Base-by-base conservation (phyloP, 83 land plant genomes). In the Isoetes engelmannii region DNA sequence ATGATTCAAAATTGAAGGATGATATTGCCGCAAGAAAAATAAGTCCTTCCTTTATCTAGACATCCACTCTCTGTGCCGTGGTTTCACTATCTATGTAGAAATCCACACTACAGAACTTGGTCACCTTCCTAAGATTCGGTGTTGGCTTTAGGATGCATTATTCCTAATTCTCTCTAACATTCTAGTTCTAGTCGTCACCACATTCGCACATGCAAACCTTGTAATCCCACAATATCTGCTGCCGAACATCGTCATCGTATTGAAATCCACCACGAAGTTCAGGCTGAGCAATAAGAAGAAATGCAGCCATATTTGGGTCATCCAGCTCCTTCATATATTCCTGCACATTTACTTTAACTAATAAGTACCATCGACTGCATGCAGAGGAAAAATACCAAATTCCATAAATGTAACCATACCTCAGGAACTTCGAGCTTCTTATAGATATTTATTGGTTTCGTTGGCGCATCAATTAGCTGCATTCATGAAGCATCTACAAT, bases 171-270 rank as follows among this genome's bases (percentile, higher is more conserved):
- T 28, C 37, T 28, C 37, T 28, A 28, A 28, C 37, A 28, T 28
- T 28, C 37, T 28, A 28, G 37, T 28, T 28, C 2, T 28, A 28
- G 37, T 28, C 37, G 37, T 28, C 37, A 28, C 37, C 37, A 28
- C 55, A 51, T 51, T 12, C 55, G 3, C 55, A 51, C 55, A 51
- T 0, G 47, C 46, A 42, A 21, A 87, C 91, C 84, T 80, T 78
- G 67, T 87, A 87, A 37, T 74, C 72, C 91, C 88, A 85, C 86
- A 87, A 85, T 55, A 87, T 72, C 53, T 87, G 82, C 71, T 82
- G 83, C 78, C 81, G 84, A 50, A 84, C 72, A 7, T 87, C 88
- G 43, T 87, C 91, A 74, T 85, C 86, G 62, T 55, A 78, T 10
- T 69, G 58, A 47, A 82, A 72, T 5, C 91, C 91, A 21, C 85